Base-by-base conservation (phyloP, 352 stramenopile species). In the Blastocystis sp. region DNA sequence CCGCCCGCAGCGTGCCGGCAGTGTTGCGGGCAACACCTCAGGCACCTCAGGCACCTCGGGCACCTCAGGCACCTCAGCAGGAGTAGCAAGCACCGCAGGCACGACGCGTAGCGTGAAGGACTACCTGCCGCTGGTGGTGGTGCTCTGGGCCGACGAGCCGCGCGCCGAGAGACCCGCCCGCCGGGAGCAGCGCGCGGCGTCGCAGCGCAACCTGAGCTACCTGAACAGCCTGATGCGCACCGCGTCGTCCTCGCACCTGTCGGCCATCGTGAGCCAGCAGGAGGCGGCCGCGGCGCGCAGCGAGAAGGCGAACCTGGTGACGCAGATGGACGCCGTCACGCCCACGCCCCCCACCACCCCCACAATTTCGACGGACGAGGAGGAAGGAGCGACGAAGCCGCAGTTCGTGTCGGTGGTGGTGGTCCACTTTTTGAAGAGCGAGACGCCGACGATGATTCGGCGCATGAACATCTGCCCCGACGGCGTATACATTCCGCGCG, bases 381-480 rank as follows among this genome's bases (percentile, higher is more conserved):
- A 48, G 23, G 48, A 67, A 2, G 10, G 60, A 45, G 21, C 65
- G 14, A 81, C 61, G 11, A 66, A 64, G 23, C 74, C 74, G 17
- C 56, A 64, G 60, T 84, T 84, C 45, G 61, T 69, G n/a, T 62
- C 56, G 74, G 69, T 84, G 53, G 23, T 84, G n/a, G 74, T 84
- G 21, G 17, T 84, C 21, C 74, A 84, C 34, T 84, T 84, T 59
- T 41, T 84, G 2, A 53, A 59, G 60, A 84, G 28, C 34, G 2
- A 53, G 43, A 48, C 56, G 21, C 74, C 74, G 17, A 84, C 74
- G 21, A 21, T 84, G 60, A 84, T 84, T 52, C 74, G 74, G n/a
- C 17, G 52, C 2, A 38, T 84, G 19, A 84, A 84, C 34, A 84
- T 84, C 28, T 84, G 74, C n/a, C 23, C 52, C 7, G 74, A 84